Conservation (phyloP, 2,329 filamentous ascomycete genomes). For the Stemphylium lycopersici region DNA sequence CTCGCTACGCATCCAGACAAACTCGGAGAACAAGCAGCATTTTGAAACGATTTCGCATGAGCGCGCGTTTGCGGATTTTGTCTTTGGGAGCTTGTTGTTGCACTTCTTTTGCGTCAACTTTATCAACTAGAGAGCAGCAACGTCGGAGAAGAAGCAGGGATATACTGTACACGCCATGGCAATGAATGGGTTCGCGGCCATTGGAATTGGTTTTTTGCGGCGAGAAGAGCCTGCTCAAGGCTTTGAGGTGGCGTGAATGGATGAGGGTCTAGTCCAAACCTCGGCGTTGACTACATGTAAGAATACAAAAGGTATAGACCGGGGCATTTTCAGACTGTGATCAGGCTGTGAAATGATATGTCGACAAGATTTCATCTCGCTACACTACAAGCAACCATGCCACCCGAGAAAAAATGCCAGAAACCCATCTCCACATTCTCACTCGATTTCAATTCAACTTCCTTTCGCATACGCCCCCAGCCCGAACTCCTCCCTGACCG, state of each 20-base stretch:
- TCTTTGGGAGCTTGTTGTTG: constrained; percentile 91
- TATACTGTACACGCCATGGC: too few relatives aligned
- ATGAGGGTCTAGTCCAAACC: not conserved
- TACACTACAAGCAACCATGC: too few relatives aligned
- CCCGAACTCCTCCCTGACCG: constrained; percentile 68
- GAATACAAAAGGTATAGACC: not conserved
- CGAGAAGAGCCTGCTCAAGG: not conserved
- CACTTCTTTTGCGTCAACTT: constrained; percentile 99
- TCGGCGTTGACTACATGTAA: constrained; percentile 2
- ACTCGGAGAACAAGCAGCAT: constrained; percentile 77
- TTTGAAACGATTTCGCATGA: constrained; percentile 80
- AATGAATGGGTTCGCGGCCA: too few relatives aligned
- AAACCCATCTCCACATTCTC: too few relatives aligned
- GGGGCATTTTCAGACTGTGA: not conserved
- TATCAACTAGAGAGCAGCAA: constrained; percentile 79
- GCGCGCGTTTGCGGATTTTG: constrained; percentile 92
- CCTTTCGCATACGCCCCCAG: constrained; percentile 38
- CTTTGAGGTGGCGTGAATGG: not conserved
- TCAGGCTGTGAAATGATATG: not conserved
- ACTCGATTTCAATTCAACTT: too few relatives aligned
- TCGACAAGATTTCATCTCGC: not conserved
- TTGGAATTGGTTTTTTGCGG: too few relatives aligned
- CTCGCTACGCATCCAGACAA: constrained; percentile 89
- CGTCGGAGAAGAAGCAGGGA: not conserved
- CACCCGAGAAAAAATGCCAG: too few relatives aligned